phyloP scores from a whole-genome alignment of 805 yeast genomes.

The Cyberlindnera subsufficiens region DNA sequence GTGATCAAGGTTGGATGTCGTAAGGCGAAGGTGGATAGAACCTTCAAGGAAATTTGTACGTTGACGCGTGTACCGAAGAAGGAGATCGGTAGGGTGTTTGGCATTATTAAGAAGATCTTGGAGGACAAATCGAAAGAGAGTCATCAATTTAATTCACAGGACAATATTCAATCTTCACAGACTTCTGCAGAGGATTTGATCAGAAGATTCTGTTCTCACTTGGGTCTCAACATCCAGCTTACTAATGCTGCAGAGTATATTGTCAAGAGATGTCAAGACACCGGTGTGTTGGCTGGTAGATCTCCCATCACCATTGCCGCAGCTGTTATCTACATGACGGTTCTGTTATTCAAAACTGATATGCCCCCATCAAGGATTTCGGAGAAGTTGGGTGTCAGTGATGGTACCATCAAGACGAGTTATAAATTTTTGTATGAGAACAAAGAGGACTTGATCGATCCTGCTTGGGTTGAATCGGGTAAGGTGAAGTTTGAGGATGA shows the following conservation, averaged over 20 bases:
- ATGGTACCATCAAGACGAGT: conserved; percentile 92
- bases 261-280: conserved; percentile 83
- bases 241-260: conserved; percentile 91
- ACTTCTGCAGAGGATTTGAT: conserved; percentile 92
- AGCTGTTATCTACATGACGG: conserved; percentile 92
- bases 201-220: conserved; percentile 91
- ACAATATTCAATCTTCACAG: conserved; percentile 62
- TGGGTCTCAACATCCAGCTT: conserved; percentile 79
- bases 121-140: conserved; percentile 33
- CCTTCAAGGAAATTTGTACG: conserved; percentile 94
- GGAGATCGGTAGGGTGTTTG: conserved; percentile 89
- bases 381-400: conserved; percentile 92
- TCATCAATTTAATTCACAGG: conserved; percentile 25
- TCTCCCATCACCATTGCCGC: conserved; percentile 98
- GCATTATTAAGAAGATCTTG: conserved; percentile 69
- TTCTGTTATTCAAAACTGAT: conserved; percentile 76
- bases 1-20: conserved; percentile 93
- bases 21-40: conserved; percentile 87
- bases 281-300: conserved; percentile 92
- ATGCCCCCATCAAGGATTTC: conserved; percentile 77
- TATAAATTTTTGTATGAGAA: conserved; percentile 79
- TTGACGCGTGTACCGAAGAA: conserved; percentile 89
- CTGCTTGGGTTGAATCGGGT: conserved; percentile 67
- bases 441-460: conserved; percentile 66
- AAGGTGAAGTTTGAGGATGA: conserved; percentile 45